Percentiles rank a stretch among this genome's conserved stretches.
These are phyloP conservation scores for Yarrowia deformans DNA, from an alignment of 805 yeast genomes.

Conservation along the genomic window DNA sequence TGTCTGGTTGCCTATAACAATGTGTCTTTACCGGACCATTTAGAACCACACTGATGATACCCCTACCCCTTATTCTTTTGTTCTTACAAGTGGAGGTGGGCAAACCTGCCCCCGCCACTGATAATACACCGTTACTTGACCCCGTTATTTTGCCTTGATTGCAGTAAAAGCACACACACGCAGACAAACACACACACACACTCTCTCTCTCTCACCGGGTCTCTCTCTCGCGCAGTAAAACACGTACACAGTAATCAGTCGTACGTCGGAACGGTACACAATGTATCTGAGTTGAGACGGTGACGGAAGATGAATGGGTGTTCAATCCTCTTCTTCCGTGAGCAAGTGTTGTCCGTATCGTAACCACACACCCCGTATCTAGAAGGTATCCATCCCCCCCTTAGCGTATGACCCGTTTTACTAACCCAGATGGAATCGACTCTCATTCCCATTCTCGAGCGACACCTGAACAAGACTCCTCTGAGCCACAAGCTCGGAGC, in stretches of 20 bases:
- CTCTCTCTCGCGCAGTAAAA: constrained; percentile 2
- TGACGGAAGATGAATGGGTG: neutral
- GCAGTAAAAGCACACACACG: constrained; percentile 1
- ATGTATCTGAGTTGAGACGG: neutral
- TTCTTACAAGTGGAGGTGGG: constrained; percentile 7
- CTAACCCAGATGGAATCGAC: constrained; percentile 57
- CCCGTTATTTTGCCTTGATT: constrained; percentile 2
- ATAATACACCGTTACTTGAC: constrained; percentile 17
- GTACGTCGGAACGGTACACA: constrained; percentile 1
- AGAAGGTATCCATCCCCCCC: no score
- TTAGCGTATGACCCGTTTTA: no score
- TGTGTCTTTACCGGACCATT: no score
- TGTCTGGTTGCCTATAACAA: no score
- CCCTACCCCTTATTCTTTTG: neutral
- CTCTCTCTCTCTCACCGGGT: neutral
- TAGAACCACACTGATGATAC: neutral
- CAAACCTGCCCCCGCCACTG: neutral
- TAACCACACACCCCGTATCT: neutral
- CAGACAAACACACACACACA: no score
- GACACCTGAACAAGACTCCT: constrained; percentile 75
- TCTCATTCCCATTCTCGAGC: constrained; percentile 64
- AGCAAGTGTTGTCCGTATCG: neutral
- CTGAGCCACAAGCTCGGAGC: constrained; percentile 88
- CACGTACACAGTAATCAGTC: constrained; percentile 9
- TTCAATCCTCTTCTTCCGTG: no score